Percentiles rank a stretch among this genome's conserved stretches.
These are phyloP conservation scores for Pythium oligandrum DNA, from an alignment of 352 stramenopile genomes.

Conservation along the genomic window DNA sequence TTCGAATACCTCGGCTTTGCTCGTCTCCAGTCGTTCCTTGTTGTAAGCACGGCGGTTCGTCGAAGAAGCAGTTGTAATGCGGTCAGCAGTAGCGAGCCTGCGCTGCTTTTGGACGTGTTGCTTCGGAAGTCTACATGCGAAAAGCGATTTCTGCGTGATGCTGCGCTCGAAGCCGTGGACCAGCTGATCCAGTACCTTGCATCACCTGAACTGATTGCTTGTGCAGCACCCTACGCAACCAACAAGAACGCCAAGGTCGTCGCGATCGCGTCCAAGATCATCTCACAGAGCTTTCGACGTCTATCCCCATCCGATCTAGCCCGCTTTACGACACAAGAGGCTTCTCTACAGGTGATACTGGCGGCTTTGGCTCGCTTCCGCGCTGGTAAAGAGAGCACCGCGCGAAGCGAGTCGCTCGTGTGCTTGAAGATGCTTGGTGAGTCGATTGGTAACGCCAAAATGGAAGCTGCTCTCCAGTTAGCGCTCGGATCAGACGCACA, in stretches of 20 bases:
- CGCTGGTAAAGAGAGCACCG: conserved; percentile 40
- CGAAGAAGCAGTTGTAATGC: background rate
- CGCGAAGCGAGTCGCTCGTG: conserved; percentile 29
- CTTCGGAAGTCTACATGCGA: conserved; percentile 64
- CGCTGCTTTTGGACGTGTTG: conserved; percentile 37
- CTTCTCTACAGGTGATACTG: conserved; percentile 18
- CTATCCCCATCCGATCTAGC: conserved; percentile 7
- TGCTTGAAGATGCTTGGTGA: conserved; percentile 41
- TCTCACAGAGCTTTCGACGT: conserved; percentile 26
- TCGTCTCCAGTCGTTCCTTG: conserved; percentile 10
- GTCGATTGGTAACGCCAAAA: conserved; percentile 23
- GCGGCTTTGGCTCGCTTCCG: conserved; percentile 38
- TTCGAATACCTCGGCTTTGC: conserved; percentile 35
- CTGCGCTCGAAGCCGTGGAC: conserved; percentile 30
- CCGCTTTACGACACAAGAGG: conserved; percentile 5
- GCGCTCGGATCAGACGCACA: conserved; percentile 24
- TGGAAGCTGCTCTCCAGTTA: conserved; percentile 27
- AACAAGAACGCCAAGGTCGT: conserved; percentile 66
- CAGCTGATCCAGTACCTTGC: conserved; percentile 37
- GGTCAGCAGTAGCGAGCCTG: background rate
- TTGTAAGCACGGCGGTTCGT: background rate
- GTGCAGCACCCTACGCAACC: conserved; percentile 31
- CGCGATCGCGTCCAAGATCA: conserved; percentile 35
- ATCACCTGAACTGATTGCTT: conserved; percentile 33
- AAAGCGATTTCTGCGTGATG: conserved; percentile 69